Evolutionary conservation across 1,284 basidiomycete genomes (phyloP), one percentile per base, ranked within the genome.

Genomic region (Cryptococcus hybrid): DNA sequence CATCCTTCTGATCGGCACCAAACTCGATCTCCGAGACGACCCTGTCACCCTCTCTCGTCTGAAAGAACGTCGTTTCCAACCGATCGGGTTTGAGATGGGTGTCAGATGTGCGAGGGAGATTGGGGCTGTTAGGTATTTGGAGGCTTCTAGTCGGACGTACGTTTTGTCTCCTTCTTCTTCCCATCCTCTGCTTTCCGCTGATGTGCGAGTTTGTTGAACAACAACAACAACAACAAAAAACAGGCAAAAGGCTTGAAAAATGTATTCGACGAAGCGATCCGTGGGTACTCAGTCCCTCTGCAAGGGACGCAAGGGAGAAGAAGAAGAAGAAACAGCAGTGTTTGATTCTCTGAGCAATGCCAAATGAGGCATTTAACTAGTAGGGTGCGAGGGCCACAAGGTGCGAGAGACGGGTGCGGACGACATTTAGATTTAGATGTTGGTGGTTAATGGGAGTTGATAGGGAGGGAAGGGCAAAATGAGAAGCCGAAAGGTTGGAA

Each of bases 1-100:
- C 54, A 87, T 96, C 66, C 89, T 99, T 66, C 83, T 99, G 57
- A 93, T 99, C 54, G 96, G 96, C 35, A 99, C 96, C 56, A 99
- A 99, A 82, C 84, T 98, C 63, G 96, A 99, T 82, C 82, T 99
- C 72, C 89, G 96, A 68, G 94, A 98, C 77, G 96, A 99, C 78
- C 89, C 85, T 11, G 84, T 84, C 51, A 94, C 91, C 36, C 88
- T 96, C 64, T 88, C 93, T 76, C 95, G 93, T 80, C 82, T 99
- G 65, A 83, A 90, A 66, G 95, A 98, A 73, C 91, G 96, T 65
- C 86, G 94, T 69, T 95, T 96, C 89, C 85, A 87, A 56, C 95
- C 96, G 45, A 95, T 99, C 72, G 84, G 87, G 63, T 99, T 95
- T 60, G 55, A 60, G n/a, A 68, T 70, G 67, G 74, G 75, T 13